Evolutionary conservation across 2,329 filamentous ascomycete species (phyloP), one percentile per base, ranked within the genome.

Genomic region (Colletotrichum horii): DNA sequence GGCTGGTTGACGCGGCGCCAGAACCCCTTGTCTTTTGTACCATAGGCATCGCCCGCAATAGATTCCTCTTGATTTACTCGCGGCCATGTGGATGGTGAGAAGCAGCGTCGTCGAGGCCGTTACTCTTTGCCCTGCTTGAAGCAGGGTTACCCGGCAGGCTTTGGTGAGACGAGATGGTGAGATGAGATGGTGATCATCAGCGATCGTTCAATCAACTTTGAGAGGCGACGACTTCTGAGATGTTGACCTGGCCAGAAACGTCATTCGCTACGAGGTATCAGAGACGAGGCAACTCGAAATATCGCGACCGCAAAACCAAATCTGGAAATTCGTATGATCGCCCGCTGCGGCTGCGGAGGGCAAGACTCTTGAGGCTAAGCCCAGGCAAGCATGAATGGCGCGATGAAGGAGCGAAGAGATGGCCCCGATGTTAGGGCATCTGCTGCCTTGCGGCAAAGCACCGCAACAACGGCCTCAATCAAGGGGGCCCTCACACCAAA

Each of bases 31-130:
- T 75, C 73, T 71, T 64, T 74, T 78, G 77, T 78, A 78, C 71
- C 76, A 78, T 78, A 77, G 66, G 76, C 67, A 74, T 77, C 71
- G 73, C 70, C 69, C 74, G 65, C 77, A 78, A 78, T 78, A 78
- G 77, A 78, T 78, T 76, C 68, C 76, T 71, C 71, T 70, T 75
- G 73, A 73, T 36, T 75, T 75, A 65, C 43, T 9, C 26, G 7
- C 55, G 55, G 36, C 2, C 32, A 22, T 34, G 3, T 62, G 7
- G 1, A 22, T 32, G 28, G 12, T 34, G 58, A 62, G 14, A 8
- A 32, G 24, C 22, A 24, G 8, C 7, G 14, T 19, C 52, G 4
- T 11, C 22, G 14, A 56, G 52, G 19, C 43, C 11, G n/a, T 48
- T 12, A n/a, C 4, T 4, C n/a, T n/a, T 11, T 48, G n/a, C 22